Base-by-base conservation (phyloP, 75 land plant genomes). In the Pinus albicaulis region DNA sequence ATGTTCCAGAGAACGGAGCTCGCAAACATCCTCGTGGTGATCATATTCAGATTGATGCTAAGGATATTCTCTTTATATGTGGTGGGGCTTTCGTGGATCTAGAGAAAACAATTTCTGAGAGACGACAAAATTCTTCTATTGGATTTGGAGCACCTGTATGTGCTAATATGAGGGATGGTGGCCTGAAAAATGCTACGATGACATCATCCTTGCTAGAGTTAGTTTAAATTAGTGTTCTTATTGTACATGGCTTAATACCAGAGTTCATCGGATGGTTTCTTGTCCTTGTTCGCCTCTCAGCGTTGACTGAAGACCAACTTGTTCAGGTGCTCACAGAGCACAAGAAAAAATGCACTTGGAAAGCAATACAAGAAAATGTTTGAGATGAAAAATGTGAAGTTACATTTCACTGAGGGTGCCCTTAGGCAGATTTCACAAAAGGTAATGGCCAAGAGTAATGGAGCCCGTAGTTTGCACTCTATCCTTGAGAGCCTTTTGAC, bases 131-230 rank as follows among this genome's bases (percentile, higher is more conserved):
- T 80, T 90, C 95, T 66, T 94, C 95, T 20, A 92, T 94, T 57
- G 98, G 98, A 38, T 94, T 94, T 87, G 92, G 98, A 80, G 92
- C 92, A 56, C 95, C 95, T 73, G 91, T 94, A 12, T 91, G 95
- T 70, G 86, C 98, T 14, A 94, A 92, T 64, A 94, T 94, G 92
- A 92, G 91, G 74, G 72, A 86, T 70, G 65, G 86, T 81, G 88
- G 92, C 7, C 73, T 72, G 36, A 86, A 85, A 71, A 78, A 78
- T 88, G 85, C 94, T 80, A 83, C 77, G 28, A 80, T 94, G 56
- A 84, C 97, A 44, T 92, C 97, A 56, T 89, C 92, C 4, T 83
- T 94, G 68, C 80, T 92, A 25, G 97, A 92, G 71, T 80, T 71
- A 3, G 95, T 92, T 78, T 95, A 94, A 74, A 90, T 92, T 80